These are phyloP conservation scores for Fomitopsis schrenkii DNA, from an alignment of 1,284 basidiomycete genomes.

Conservation along the genomic window DNA sequence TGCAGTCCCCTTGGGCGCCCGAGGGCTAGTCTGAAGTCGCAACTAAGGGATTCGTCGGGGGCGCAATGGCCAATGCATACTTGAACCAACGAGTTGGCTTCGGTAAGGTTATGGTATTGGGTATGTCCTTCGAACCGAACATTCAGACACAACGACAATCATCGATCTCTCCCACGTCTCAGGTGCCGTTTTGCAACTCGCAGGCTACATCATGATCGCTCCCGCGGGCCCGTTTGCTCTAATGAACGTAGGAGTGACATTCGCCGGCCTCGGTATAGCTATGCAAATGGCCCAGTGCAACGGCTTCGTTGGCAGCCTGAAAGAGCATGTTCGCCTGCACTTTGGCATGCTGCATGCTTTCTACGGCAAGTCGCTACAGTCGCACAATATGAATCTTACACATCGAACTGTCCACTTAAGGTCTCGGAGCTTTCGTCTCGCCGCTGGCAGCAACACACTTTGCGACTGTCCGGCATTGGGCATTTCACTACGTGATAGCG, in stretches of 20 bases:
- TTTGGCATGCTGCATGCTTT: constrained; percentile 37
- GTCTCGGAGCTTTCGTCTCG: constrained; percentile 61
- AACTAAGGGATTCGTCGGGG: constrained; percentile 48
- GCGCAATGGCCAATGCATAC: constrained; percentile 49
- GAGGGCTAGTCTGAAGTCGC: not conserved
- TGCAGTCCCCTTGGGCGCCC: not conserved
- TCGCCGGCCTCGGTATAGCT: constrained; percentile 16
- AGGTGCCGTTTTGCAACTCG: constrained; percentile 1
- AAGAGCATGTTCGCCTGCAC: constrained; percentile 20
- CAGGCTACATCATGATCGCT: not conserved
- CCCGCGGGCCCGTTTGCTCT: constrained; percentile 32
- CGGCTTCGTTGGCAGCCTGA: constrained; percentile 22
- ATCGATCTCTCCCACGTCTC: no score
- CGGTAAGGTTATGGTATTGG: constrained; percentile 41
- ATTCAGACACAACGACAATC: not conserved
- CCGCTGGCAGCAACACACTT: constrained; percentile 71
- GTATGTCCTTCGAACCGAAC: not conserved
- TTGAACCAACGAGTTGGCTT: constrained; percentile 56
- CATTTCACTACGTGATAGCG: constrained; percentile 60
- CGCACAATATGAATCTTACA: not conserved
- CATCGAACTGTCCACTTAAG: constrained; percentile 22
- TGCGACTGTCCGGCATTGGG: constrained; percentile 44
- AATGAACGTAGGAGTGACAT: constrained; percentile 19
- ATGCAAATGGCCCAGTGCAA: constrained; percentile 28
- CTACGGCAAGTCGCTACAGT: constrained; percentile 10